Conservation (phyloP, 306 rosid species). For the Corylus americana region DNA sequence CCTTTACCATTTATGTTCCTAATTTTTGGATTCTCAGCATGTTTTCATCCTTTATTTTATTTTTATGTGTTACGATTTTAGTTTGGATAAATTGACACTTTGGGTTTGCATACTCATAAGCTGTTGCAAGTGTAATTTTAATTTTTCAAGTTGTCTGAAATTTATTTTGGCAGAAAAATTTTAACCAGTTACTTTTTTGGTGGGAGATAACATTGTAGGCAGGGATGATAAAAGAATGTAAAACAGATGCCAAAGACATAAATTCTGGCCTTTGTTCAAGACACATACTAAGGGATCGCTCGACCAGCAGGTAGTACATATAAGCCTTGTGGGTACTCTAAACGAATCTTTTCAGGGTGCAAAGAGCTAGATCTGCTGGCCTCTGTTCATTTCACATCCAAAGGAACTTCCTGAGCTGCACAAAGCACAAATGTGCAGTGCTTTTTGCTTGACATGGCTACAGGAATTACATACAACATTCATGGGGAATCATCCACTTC, state of each 20-base stretch:
- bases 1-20: neutral
- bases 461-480: neutral
- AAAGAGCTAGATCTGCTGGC: neutral
- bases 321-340: neutral
- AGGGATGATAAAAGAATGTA: neutral
- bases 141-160: neutral
- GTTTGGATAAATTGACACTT: neutral
- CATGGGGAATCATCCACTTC: neutral
- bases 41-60: neutral
- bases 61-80: neutral
- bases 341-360: neutral
- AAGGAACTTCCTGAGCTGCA: neutral
- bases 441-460: neutral
- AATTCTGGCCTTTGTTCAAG: neutral
- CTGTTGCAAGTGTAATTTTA: neutral
- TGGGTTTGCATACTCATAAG: neutral
- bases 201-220: neutral
- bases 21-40: neutral
- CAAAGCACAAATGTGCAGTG: neutral
- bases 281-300: neutral
- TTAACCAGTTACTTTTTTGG: neutral
- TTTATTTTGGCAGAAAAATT: neutral
- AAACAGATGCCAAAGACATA: neutral
- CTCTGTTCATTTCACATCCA: too few relatives aligned
- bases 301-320: neutral